A percentile compares a stretch with the other conserved stretches of the same genome.
phyloP scores from a whole-genome alignment of 768 basidiomycete genomes.

The Pluteus cervinus region DNA sequence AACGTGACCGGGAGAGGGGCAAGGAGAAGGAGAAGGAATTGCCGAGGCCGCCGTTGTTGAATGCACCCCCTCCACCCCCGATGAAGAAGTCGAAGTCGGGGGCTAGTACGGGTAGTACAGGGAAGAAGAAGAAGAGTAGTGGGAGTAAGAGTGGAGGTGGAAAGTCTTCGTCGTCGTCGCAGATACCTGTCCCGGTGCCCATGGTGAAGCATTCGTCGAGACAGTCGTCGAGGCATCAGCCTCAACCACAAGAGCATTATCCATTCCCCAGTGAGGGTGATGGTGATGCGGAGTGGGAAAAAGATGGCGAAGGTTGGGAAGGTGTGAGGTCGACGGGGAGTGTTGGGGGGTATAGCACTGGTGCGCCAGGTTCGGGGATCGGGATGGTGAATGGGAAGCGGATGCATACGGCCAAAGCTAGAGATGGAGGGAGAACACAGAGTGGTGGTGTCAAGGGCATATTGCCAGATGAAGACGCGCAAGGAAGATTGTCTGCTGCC shows the following conservation, averaged over 20 bases:
- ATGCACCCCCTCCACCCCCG: slow-evolving; percentile 4
- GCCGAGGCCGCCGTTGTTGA: slow-evolving; percentile 1
- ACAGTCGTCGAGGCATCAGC: slow-evolving; percentile 7
- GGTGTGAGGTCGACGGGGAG: slow-evolving; percentile 12
- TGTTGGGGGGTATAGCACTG: slow-evolving; percentile 13
- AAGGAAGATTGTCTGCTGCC: no score
- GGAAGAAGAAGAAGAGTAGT: slow-evolving; percentile 23
- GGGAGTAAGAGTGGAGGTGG: not conserved
- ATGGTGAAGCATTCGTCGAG: no score
- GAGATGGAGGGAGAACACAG: slow-evolving; percentile 79
- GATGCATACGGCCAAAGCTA: slow-evolving; percentile 70
- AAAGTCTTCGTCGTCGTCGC: not conserved
- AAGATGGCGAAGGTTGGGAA: slow-evolving; percentile 10
- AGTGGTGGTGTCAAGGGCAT: slow-evolving; percentile 82
- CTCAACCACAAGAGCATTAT: slow-evolving; percentile 37
- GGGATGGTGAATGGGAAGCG: slow-evolving; percentile 24
- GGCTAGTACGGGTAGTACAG: not conserved
- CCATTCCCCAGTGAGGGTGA: slow-evolving; percentile 58
- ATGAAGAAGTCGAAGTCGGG: not conserved
- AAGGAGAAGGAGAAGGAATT: no score
- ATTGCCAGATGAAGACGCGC: slow-evolving; percentile 45
- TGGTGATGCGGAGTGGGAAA: slow-evolving; percentile 21
- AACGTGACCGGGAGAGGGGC: no score
- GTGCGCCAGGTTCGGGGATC: slow-evolving; percentile 2
- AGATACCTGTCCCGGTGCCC: slow-evolving; percentile 6